Evolutionary conservation across 805 yeast genomes (phyloP), one percentile per base, ranked within the genome.

Genomic region (Pichia nakasei): DNA sequence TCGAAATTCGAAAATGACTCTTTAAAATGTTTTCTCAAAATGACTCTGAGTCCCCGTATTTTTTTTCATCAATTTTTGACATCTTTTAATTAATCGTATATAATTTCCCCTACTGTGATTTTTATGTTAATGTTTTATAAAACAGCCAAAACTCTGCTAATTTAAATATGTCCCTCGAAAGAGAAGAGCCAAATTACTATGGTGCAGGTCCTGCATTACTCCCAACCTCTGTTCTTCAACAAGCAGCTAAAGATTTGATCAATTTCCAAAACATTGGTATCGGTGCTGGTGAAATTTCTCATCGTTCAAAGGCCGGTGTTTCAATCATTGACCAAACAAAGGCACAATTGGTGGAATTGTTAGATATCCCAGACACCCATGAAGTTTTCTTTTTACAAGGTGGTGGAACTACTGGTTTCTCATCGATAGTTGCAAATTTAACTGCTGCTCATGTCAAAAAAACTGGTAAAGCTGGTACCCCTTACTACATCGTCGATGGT

Each of bases 181-280:
- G 91, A 68, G 80, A 72, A 61, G 80, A 80, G 57, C 87, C 88
- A 44, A 69, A 76, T 57, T 85, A 93, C 61, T 93, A 87, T 57
- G 98, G 97, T 45, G 97, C 99, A n/a, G 99, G 99, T 13, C 99
- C 99, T 39, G 98, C 98, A 1, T 73, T 81, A 42, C 71, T 93
- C 37, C 97, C 97, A 29, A 79, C 91, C 3, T 58, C 65, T 4
- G 97, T 91, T 2, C 73, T 93, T 43, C 82, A 86, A 65, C 82
- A 85, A 66, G 96, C 97, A 5, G 95, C 97, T 2, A 60, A 63
- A 27, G 97, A 93, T 60, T 69, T 93, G 50, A 60, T 93, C 48
- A 76, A 80, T 56, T 93, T 76, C 64, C 68, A 83, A 43, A 71
- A 68, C 35, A 67, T 71, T 29, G 94, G 89, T 22, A 71, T 93